A percentile compares a stretch with the other conserved stretches of the same genome.
Evolutionary conservation across 768 basidiomycete genomes (phyloP).

Genomic region (Boletus reticuloceps): DNA sequence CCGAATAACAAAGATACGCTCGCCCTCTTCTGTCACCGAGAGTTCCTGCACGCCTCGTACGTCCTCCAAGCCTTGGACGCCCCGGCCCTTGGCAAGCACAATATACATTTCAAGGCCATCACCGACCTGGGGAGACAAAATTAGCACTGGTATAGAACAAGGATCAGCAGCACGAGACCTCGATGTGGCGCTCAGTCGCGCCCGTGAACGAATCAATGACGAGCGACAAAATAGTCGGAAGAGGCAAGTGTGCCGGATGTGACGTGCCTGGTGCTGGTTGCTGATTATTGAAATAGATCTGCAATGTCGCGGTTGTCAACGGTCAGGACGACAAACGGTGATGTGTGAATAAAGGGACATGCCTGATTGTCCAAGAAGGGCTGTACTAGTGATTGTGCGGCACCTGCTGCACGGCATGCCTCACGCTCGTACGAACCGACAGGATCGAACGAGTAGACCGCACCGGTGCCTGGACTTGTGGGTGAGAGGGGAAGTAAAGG

Average conservation of each 20-base stretch:
- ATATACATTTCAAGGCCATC: conserved; percentile 94
- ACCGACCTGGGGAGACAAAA: conserved; percentile 61
- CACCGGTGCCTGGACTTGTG: conserved; percentile 69
- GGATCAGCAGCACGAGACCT: conserved; percentile 49
- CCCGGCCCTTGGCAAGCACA: conserved; percentile 68
- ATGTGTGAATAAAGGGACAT: conserved; percentile 35
- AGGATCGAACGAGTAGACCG: conserved; percentile 99
- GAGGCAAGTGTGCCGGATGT: conserved; percentile 79
- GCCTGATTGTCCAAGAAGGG: conserved; percentile 99
- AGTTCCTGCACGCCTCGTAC: conserved; percentile 62
- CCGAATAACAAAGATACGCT: conserved; percentile 73
- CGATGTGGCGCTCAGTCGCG: conserved; percentile 98
- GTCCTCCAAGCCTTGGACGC: conserved; percentile 54
- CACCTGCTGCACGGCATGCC: conserved; percentile 93
- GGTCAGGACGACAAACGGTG: conserved; percentile 20
- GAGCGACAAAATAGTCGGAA: conserved; percentile 75
- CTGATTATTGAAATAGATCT: conserved; percentile 99
- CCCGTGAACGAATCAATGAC: conserved; percentile 96
- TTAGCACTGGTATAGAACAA: conserved; percentile 1
- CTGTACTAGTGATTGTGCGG: conserved; percentile 91
- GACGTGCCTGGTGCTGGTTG: conserved; percentile 64
- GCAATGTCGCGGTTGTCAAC: conserved; percentile 2
- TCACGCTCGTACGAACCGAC: conserved; percentile 98
- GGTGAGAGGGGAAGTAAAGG: conserved; percentile 2
- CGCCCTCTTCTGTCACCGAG: conserved; percentile 57